These are phyloP conservation scores for Lagenaria siceraria DNA, from an alignment of 306 rosid genomes.

Conservation along the genomic window DNA sequence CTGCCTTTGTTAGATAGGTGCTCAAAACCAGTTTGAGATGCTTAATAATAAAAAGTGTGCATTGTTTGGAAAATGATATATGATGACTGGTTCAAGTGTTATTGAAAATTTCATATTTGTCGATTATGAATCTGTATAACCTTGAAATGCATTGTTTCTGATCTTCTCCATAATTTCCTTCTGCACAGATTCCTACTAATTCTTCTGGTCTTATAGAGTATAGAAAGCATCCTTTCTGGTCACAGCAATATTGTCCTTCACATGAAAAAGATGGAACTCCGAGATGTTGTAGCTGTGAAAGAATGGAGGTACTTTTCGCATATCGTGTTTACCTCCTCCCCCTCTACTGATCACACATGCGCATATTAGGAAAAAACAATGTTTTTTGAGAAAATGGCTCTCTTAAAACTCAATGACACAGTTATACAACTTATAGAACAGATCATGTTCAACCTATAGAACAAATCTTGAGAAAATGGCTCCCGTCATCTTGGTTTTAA, in stretches of 20 bases:
- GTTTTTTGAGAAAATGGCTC: background rate
- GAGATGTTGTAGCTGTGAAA: constrained; percentile 97
- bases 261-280: constrained; percentile 92
- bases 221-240: constrained; percentile 97
- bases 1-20: background rate
- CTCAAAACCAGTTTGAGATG: background rate
- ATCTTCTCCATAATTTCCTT: constrained; percentile 3
- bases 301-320: constrained; percentile 68
- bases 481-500: background rate
- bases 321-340: background rate
- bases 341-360: background rate
- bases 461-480: background rate
- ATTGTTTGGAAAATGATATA: background rate
- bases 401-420: too few species aligned
- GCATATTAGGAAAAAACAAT: background rate
- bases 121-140: background rate
- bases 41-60: background rate
- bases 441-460: too few species aligned
- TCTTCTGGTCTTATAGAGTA: constrained; percentile 83
- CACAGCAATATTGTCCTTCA: constrained; percentile 84
- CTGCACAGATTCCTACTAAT: constrained; percentile 66
- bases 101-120: background rate
- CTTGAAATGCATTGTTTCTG: background rate
- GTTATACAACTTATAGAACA: too few species aligned
- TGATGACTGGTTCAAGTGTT: background rate